phyloP scores from a whole-genome alignment of 768 basidiomycete genomes.

The Mycena capillaripes region DNA sequence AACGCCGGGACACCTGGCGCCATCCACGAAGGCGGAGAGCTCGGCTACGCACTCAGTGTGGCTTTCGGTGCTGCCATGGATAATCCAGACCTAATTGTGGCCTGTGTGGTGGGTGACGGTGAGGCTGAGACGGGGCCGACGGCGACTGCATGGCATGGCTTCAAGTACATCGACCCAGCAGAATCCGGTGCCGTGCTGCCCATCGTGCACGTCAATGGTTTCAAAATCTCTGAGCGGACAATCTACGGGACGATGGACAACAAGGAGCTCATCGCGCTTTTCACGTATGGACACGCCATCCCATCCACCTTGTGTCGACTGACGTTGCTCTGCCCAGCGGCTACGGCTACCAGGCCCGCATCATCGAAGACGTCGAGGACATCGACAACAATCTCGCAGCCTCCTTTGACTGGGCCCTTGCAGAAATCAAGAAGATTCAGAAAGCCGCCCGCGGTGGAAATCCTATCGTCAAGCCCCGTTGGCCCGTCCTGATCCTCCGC shows the following conservation, averaged over 20 bases:
- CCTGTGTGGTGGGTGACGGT: constrained; percentile 90
- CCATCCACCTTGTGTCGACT: neutral
- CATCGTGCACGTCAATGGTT: constrained; percentile 89
- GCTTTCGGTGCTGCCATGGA: constrained; percentile 94
- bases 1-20: constrained; percentile 90
- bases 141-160: constrained; percentile 86
- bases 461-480: constrained; percentile 89
- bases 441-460: constrained; percentile 80
- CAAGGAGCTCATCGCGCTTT: constrained; percentile 81
- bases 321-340: constrained; percentile 56
- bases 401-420: constrained; percentile 85
- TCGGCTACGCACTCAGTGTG: constrained; percentile 90
- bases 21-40: constrained; percentile 94
- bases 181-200: constrained; percentile 95
- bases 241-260: constrained; percentile 94
- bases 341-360: constrained; percentile 91
- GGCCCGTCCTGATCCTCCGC: constrained; percentile 89
- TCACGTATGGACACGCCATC: constrained; percentile 64
- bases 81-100: constrained; percentile 85
- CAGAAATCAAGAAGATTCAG: constrained; percentile 84
- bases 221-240: constrained; percentile 93
- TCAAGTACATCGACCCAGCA: constrained; percentile 91
- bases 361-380: constrained; percentile 76
- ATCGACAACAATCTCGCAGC: constrained; percentile 87
- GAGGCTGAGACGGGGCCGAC: constrained; percentile 89